These are phyloP conservation scores for Jasminum sambac DNA, from an alignment of 257 asterid genomes.

Conservation along the genomic window DNA sequence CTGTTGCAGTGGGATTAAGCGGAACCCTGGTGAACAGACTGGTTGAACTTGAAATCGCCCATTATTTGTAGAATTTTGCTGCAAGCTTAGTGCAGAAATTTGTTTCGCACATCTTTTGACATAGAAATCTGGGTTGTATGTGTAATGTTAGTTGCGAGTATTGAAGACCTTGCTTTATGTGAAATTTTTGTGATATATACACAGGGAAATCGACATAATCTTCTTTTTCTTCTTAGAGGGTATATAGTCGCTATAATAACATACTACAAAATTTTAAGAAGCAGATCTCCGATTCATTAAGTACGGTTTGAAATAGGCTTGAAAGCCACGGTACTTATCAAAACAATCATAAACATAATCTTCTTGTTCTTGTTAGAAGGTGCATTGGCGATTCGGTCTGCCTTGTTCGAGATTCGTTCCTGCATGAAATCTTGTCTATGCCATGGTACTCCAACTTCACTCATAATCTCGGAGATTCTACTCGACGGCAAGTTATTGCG, in stretches of 20 bases:
- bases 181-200: no score
- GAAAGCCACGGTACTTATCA: constrained; percentile 14
- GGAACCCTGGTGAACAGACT: constrained; percentile 47
- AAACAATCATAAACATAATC: constrained; percentile 12
- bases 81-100: not conserved
- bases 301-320: no score
- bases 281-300: no score
- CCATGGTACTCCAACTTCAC: constrained; percentile 16
- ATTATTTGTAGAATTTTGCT: constrained; percentile 5
- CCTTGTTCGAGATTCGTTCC: constrained; percentile 18
- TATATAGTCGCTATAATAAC: no score
- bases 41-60: constrained; percentile 1
- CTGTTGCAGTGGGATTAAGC: constrained; percentile 86
- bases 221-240: no score
- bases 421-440: constrained; percentile 31
- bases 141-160: no score
- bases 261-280: no score
- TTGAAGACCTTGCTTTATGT: no score
- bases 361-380: not conserved
- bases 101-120: not conserved
- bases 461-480: constrained; percentile 23
- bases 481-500: constrained; percentile 11
- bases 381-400: constrained; percentile 20
- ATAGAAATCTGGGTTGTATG: not conserved
- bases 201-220: no score